Percentiles rank a stretch among this genome's conserved stretches.
These are phyloP conservation scores for Cryptosporidium ubiquitum DNA, from an alignment of 169 alveolate genomes.

Conservation along the genomic window DNA sequence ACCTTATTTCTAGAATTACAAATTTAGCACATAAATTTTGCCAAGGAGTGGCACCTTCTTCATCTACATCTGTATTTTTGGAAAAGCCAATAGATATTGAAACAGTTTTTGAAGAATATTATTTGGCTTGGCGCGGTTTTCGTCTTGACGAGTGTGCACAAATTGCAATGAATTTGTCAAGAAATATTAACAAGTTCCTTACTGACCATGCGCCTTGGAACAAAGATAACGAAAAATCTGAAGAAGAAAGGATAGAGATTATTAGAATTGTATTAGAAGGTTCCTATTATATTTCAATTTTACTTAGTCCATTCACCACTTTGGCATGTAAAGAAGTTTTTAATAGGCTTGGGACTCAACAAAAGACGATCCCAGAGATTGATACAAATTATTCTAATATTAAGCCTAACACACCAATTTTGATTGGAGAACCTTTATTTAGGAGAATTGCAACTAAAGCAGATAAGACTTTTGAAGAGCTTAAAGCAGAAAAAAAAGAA, in stretches of 20 bases:
- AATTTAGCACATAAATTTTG: slow-evolving; percentile 80
- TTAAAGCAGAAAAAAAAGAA: slow-evolving; percentile 44
- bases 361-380: neutral
- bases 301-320: slow-evolving; percentile 88
- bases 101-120: slow-evolving; percentile 77
- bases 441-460: slow-evolving; percentile 2
- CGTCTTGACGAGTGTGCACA: slow-evolving; percentile 82
- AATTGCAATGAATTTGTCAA: slow-evolving; percentile 81
- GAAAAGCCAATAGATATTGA: slow-evolving; percentile 82
- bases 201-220: slow-evolving; percentile 91
- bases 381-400: slow-evolving; percentile 18
- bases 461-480: slow-evolving; percentile 19
- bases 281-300: slow-evolving; percentile 87
- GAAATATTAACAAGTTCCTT: slow-evolving; percentile 85
- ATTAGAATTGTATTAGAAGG: slow-evolving; percentile 90
- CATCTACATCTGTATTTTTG: slow-evolving; percentile 73
- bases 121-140: slow-evolving; percentile 72
- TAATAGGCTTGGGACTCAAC: slow-evolving; percentile 81
- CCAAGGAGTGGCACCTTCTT: slow-evolving; percentile 81
- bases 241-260: slow-evolving; percentile 77
- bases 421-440: slow-evolving; percentile 62
- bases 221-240: slow-evolving; percentile 73
- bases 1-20: slow-evolving; percentile 84
- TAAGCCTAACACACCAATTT: slow-evolving; percentile 9
- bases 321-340: slow-evolving; percentile 83